phyloP scores from a whole-genome alignment of 2,329 filamentous ascomycete genomes.

The Sporothrix humicola region DNA sequence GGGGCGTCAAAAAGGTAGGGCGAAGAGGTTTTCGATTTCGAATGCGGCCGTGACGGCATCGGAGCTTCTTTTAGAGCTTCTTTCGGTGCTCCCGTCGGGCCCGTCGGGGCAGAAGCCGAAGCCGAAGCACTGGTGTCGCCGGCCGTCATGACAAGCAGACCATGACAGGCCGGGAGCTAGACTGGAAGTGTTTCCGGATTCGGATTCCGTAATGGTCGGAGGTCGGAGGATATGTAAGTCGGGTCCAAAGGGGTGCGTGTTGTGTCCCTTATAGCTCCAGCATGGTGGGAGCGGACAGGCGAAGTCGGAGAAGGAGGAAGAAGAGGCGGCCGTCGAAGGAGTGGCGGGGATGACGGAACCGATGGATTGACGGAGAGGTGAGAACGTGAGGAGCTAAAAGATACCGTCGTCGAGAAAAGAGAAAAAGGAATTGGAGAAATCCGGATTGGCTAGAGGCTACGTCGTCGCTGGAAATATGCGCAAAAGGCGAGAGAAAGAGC shows the following conservation, averaged over 20 bases:
- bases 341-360: too few relatives aligned
- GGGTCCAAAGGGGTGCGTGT: not conserved
- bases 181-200: not conserved
- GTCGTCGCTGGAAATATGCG: not conserved
- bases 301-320: not conserved
- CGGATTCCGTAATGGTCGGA: not conserved
- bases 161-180: conserved; percentile 30
- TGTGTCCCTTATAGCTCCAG: conserved; percentile 10
- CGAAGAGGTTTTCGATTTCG: not conserved
- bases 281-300: conserved; percentile 14
- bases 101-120: too few relatives aligned
- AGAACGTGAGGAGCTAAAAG: too few relatives aligned
- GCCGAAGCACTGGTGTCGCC: conserved; percentile 34
- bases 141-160: conserved; percentile 34
- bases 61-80: not conserved
- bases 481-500: too few relatives aligned
- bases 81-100: too few relatives aligned
- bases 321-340: too few relatives aligned
- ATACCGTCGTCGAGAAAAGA: too few relatives aligned
- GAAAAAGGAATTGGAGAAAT: conserved; percentile 7
- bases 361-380: too few relatives aligned
- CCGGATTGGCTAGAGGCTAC: not conserved
- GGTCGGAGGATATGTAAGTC: not conserved
- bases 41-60: not conserved
- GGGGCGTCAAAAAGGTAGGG: conserved; percentile 9